Base-by-base conservation (phyloP, 2,329 filamentous ascomycete genomes). In the Xylariales sp. region DNA sequence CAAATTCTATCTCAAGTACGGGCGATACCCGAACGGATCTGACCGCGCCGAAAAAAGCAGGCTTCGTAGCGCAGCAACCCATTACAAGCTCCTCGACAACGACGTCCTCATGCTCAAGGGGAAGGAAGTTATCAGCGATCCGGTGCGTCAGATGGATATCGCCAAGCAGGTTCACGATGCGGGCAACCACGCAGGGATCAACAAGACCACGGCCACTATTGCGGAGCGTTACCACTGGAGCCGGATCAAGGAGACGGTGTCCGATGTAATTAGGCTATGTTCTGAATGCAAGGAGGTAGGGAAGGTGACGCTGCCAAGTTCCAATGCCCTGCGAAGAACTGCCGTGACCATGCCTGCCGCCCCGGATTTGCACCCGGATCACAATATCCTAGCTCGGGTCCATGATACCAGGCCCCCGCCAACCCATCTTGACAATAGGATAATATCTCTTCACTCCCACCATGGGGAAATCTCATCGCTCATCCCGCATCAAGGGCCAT, bases 171-270 rank as follows among this genome's bases (percentile, higher is more conserved):
- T 90, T 25, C 93, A 98, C 62, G 71, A 80, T 37, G 64, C 72
- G 40, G 62, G 67, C 40, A 75, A 83, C 29, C 93, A 98, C 57
- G 88, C 85, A 6, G 93, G 93, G 36, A 97, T 97, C 71, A 98
- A 98, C 71, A 96, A 96, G 69, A 97, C 91, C 1, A 97, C 91
- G 1, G 90, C 91, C 15, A 85, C 82, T 15, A 95, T 98, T 53
- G 88, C 91, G 10, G 88, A 96, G 57, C 85, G 84, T 55, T 96
- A 91, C 59, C 93, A 97, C 65, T 98, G 93, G 93, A 90, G 94
- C 33, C 80, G 91, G 44, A 97, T 97, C 67, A 98, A 97, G 61
- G 90, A 96, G 64, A 97, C 91, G 1, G 93, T 96, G 44, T 93
- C 85, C 58, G 83, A 91, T 58, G 90, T 95, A 51, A 95, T 97